Evolutionary conservation across 208 protist genomes (phyloP).

Genomic region (Trypanosoma scelopori): DNA sequence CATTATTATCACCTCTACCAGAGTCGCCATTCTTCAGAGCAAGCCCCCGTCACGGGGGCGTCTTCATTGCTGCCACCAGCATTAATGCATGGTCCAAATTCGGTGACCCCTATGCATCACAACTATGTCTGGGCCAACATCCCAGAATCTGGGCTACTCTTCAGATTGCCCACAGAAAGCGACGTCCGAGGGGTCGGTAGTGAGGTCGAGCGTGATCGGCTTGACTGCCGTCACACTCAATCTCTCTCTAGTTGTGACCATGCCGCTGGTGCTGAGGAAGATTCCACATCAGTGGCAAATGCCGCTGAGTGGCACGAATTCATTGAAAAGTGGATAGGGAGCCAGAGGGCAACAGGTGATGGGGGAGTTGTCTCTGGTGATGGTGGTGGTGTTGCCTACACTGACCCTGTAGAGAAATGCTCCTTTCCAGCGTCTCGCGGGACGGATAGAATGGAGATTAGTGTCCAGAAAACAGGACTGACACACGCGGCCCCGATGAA

Average conservation of each 20-base stretch:
- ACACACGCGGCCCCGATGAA: no score
- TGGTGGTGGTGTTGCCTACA: not conserved
- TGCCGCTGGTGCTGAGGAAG: not conserved
- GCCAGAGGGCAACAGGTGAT: not conserved
- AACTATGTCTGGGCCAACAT: not conserved
- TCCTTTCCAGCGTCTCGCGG: not conserved
- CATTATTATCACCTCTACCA: conserved; percentile 25
- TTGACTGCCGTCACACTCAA: not conserved
- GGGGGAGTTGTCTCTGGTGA: not conserved
- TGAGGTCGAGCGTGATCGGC: not conserved
- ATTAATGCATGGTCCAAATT: conserved; percentile 34
- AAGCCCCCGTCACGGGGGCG: conserved; percentile 20
- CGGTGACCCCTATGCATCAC: not conserved
- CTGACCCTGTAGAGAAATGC: not conserved
- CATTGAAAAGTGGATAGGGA: conserved; percentile 14
- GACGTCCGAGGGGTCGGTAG: not conserved
- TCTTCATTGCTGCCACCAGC: conserved; percentile 25
- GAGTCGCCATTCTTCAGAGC: conserved; percentile 17
- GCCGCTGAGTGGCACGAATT: conserved; percentile 2
- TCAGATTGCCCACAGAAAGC: not conserved
- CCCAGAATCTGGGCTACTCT: not conserved
- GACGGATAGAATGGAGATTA: no score
- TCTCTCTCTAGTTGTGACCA: not conserved
- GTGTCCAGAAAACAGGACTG: no score
- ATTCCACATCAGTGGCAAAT: not conserved